Base-by-base conservation (phyloP, 306 rosid genomes). In the Lathyrus tuberosus region DNA sequence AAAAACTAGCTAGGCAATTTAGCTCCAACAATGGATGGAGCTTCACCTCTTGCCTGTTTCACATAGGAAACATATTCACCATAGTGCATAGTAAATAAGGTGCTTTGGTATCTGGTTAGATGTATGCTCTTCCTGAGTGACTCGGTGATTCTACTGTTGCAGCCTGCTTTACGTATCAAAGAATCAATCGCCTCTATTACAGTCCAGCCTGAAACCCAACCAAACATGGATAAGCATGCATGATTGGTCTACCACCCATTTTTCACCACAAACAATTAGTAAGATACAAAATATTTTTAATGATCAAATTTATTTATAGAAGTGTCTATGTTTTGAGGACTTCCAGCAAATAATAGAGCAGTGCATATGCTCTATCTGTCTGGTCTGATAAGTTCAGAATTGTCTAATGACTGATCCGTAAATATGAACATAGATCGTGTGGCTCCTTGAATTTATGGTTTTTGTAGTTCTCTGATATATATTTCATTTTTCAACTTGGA, bases 81-180 rank as follows among this genome's bases (percentile, higher is more conserved):
- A 71, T 83, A 84, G 58, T 72, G 85, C 99, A 95, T 91, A 4
- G 95, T 86, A 46, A 69, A 87, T 72, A 95, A 76, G 49, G 92
- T 78, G 82, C 99, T 95, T 80, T 91, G 97, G 86, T 95, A 95
- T 33, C 86, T 96, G 37, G 99, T 95, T 82, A 95, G 74, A 60
- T 63, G 72, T 48, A 91, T 63, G 51, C 65, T 69, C 83, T 79
- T 91, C 69, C 95, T 81, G 18, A 91, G 62, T 4, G 87, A 72
- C 74, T 88, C 97, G 0, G 84, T 88, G 71, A 95, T 95, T 14
- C 53, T 35, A 24, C 99, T 88, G 60, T 78, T 83, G 68, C 79
- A 91, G 44, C 97, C 99, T 2, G 99, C 90, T 82, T 95, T 95
- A 5, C 91, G 89, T 70, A 95, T 73, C 87, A 95, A 76, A 4